Evolutionary conservation across 2,329 filamentous ascomycete species (phyloP), one percentile per base, ranked within the genome.

Genomic region (Plenodomus tracheiphilus): DNA sequence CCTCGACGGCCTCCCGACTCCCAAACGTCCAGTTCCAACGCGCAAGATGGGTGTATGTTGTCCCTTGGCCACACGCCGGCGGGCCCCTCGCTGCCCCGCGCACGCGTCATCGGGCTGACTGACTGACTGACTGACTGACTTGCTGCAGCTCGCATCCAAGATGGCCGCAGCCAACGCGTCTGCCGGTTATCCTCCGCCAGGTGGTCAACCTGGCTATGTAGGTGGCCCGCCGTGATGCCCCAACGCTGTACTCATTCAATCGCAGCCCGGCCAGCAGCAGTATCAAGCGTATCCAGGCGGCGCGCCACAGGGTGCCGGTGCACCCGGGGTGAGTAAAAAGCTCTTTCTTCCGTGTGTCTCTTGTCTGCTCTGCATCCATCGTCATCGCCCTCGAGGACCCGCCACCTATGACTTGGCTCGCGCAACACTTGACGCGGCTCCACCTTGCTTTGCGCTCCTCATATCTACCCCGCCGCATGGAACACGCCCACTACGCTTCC

Each of bases 271-370:
- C 43, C 76, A 80, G 59, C 72, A 69, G 52, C 74, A 77, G 63
- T 84, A 84, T 71, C 80, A 84, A 73, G 77, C 81, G 57, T 84
- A 81, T 66, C 77, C 76, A 60, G 77, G 77, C 54, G 82, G 28
- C 6, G 28, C 28, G 8, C 28, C 79, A 65, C 76, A 75, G 55
- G 77, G 75, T 61, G 68, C 70, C 61, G 62, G 64, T 53, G 61
- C 65, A 62, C 62, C 61, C 61, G 65, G 40, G 40, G 70, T 71
- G 70, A 72, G 69, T 56, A 42, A 44, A 63, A 58, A 57, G 53
- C 53, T 54, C 52, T 62, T 58, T 54, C 46, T 56, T 58, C 41
- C 34, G 49, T 53, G 51, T 43, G 43, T 43, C 53, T 52, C 47
- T 64, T 55, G 61, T 61, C 54, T 65, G 47, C 54, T 63, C 54